Evolutionary conservation across 352 stramenopile genomes (phyloP).

Genomic region (Globisporangium camurandrum): DNA sequence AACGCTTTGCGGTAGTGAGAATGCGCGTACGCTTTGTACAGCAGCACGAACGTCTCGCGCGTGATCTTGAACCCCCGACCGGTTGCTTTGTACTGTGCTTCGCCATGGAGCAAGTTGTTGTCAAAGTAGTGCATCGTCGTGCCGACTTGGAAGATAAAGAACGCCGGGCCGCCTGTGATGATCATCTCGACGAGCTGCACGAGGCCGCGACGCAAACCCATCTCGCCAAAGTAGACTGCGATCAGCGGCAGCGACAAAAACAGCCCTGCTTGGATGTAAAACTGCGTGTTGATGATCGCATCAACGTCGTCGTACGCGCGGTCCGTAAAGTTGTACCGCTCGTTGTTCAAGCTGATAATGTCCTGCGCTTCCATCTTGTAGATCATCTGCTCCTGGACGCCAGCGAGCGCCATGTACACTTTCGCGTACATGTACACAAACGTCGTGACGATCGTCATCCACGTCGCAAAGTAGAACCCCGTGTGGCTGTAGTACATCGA

Average conservation of each 20-base stretch:
- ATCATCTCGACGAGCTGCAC: slow-evolving; percentile 69
- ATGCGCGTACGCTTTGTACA: slow-evolving; percentile 70
- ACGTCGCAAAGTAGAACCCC: slow-evolving; percentile 76
- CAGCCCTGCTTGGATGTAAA: slow-evolving; percentile 70
- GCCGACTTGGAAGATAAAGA: slow-evolving; percentile 79
- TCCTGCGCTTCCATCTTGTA: slow-evolving; percentile 55
- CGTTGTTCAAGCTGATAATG: slow-evolving; percentile 48
- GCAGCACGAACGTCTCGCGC: slow-evolving; percentile 61
- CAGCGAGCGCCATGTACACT: slow-evolving; percentile 60
- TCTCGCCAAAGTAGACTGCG: slow-evolving; percentile 70
- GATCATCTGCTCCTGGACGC: slow-evolving; percentile 61
- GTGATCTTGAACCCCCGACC: slow-evolving; percentile 82
- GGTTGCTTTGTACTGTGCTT: slow-evolving; percentile 70
- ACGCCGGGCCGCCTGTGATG: slow-evolving; percentile 55
- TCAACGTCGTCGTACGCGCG: slow-evolving; percentile 58
- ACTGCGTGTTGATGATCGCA: slow-evolving; percentile 68
- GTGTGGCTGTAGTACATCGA: slow-evolving; percentile 85
- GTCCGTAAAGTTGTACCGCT: slow-evolving; percentile 45
- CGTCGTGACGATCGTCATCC: slow-evolving; percentile 77
- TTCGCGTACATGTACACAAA: slow-evolving; percentile 84
- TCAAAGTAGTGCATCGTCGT: slow-evolving; percentile 84
- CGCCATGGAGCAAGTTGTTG: slow-evolving; percentile 68
- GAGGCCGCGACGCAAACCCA: slow-evolving; percentile 51
- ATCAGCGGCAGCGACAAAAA: slow-evolving; percentile 75
- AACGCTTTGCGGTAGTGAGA: slow-evolving; percentile 74